Base-by-base conservation (phyloP, 2,329 filamentous ascomycete species). In the Pseudogymnoascus destructans region DNA sequence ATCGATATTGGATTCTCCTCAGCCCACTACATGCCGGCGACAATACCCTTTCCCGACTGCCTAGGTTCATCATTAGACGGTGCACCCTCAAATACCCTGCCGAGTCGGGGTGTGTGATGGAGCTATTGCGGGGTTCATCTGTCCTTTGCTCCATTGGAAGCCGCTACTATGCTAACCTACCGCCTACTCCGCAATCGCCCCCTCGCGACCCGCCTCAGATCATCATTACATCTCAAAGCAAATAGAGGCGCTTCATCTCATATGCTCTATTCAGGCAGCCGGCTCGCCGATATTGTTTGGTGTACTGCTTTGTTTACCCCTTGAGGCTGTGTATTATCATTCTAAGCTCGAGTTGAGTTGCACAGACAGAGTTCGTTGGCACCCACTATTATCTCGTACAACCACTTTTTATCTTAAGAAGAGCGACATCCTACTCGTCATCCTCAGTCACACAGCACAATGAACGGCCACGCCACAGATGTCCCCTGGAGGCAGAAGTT, bases 401-500 rank as follows among this genome's bases (percentile, higher is more conserved):
- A 17, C 42, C 23, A 52, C 25, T 10, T 13, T 23, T 25, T 19
- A 15, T 30, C n/a, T 27, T 27, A 27, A 17, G 23, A 30, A 25
- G 23, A 4, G 23, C 42, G 23, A 17, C 13, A 52, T 30, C 42
- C 23, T 30, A 52, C n/a, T 52, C 42, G 42, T 7, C 23, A 1
- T 15, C n/a, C 4, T 11, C 42, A 27, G 42, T 38, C 19, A 19
- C 17, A 40, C 30, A 19, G 13, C 30, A 38, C 56, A 19, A 59
- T 62, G 62, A 57, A 35, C 57, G 54, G 52, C 17, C 56, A 25
- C 15, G 33, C 36, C 9, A 21, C 21, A 19, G 49, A 59, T 40
- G 36, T 15, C 6, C 49, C 49, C 5, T 64, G 62, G 63, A 60
- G 58, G 52, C 59, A 32, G 23, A 61, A 46, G 7, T 58, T 57